These are phyloP conservation scores for Helotiales sp. DNA, from an alignment of 2,329 filamentous ascomycete species.

Conservation along the genomic window DNA sequence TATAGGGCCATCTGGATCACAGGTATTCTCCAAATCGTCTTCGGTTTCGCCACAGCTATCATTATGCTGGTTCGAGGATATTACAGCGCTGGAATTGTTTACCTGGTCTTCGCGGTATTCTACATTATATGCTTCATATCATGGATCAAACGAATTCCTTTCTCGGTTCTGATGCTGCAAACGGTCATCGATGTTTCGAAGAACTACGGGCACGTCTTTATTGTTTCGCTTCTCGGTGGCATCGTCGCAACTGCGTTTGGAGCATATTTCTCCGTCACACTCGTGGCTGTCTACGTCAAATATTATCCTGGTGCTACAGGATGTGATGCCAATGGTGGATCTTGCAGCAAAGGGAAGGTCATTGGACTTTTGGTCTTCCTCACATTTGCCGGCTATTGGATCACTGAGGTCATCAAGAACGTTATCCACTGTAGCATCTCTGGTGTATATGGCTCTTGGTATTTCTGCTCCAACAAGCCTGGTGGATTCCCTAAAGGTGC, in stretches of 20 bases:
- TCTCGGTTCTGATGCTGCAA: constrained; percentile 86
- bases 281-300: constrained; percentile 83
- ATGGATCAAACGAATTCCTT: constrained; percentile 90
- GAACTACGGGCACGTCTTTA: constrained; percentile 79
- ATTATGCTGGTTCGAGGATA: constrained; percentile 79
- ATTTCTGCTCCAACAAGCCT: constrained; percentile 68
- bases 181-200: constrained; percentile 84
- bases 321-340: constrained; percentile 45
- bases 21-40: constrained; percentile 81
- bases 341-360: constrained; percentile 74
- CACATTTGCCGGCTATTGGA: constrained; percentile 93
- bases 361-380: constrained; percentile 83
- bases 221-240: constrained; percentile 83
- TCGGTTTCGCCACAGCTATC: constrained; percentile 81
- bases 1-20: constrained; percentile 80
- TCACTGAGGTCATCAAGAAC: constrained; percentile 91
- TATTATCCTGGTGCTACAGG: constrained; percentile 64
- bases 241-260: constrained; percentile 72
- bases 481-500: constrained; percentile 71
- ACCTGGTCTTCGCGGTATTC: constrained; percentile 79
- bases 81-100: constrained; percentile 84
- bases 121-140: constrained; percentile 79
- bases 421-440: constrained; percentile 86
- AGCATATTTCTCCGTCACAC: constrained; percentile 83
- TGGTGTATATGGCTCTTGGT: constrained; percentile 91